phyloP scores from a whole-genome alignment of 305 asterid species.

The Fraxinus paxiana region DNA sequence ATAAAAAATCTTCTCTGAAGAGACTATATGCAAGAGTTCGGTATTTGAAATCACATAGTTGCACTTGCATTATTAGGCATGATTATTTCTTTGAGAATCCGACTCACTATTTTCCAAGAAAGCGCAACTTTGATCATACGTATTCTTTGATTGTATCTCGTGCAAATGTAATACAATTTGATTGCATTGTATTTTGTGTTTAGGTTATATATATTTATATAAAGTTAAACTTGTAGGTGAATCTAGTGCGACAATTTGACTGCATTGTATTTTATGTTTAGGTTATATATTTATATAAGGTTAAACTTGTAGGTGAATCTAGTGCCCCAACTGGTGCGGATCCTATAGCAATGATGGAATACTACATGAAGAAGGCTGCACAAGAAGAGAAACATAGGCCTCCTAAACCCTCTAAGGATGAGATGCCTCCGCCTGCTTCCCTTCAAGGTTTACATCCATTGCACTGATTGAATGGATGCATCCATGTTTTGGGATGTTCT shows the following conservation, averaged over 20 bases:
- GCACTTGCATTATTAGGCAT: neutral
- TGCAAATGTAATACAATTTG: neutral
- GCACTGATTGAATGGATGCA: neutral
- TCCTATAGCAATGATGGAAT: conserved; percentile 97
- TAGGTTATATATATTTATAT: neutral
- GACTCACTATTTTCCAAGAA: neutral
- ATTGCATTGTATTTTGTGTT: neutral
- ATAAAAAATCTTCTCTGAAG: neutral
- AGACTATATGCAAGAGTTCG: neutral
- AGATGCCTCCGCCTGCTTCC: conserved; percentile 98
- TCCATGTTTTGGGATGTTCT: neutral
- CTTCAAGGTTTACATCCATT: conserved; percentile 48
- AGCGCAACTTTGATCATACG: neutral
- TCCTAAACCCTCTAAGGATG: conserved; percentile 71
- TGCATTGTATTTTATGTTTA: neutral
- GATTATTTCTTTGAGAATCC: neutral
- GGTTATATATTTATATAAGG: conserved; percentile 2
- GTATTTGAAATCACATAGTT: neutral
- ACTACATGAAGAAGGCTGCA: conserved; percentile 92
- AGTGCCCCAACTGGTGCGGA: conserved; percentile 52
- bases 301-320: conserved; percentile 50
- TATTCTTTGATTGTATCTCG: neutral
- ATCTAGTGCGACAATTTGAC: conserved; percentile 25
- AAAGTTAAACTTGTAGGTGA: conserved; percentile 46
- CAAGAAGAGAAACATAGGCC: conserved; percentile 76